phyloP scores from a whole-genome alignment of 2,329 filamentous ascomycete genomes.

The Alternaria arbusti region DNA sequence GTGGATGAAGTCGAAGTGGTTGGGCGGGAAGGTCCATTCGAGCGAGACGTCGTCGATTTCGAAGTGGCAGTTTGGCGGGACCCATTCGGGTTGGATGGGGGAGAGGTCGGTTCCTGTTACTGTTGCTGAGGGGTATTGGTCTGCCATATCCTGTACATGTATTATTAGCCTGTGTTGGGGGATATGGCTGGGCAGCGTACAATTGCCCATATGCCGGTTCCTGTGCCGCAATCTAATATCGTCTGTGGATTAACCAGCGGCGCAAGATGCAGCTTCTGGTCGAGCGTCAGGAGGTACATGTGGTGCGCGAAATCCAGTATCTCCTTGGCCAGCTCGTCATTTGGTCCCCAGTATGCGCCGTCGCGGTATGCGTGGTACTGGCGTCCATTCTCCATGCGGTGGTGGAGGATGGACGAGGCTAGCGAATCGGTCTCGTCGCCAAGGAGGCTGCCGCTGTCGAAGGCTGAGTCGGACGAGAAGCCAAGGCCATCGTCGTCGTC shows the following conservation, averaged over 20 bases:
- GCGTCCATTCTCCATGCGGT: conserved; percentile 48
- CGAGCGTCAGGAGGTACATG: conserved; percentile 46
- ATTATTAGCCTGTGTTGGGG: background rate
- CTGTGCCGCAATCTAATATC: conserved; percentile 45
- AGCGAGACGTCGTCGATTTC: conserved; percentile 56
- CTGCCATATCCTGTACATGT: conserved; percentile 29
- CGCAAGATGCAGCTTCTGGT: conserved; percentile 44
- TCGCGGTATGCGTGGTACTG: conserved; percentile 48
- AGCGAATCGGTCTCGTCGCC: conserved; percentile 46
- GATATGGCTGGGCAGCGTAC: conserved; percentile 2
- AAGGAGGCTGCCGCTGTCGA: conserved; percentile 45
- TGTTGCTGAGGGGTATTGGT: conserved; percentile 37
- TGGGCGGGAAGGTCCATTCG: conserved; percentile 49
- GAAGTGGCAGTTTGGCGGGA: conserved; percentile 56
- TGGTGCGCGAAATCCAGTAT: conserved; percentile 54
- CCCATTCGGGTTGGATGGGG: conserved; percentile 57
- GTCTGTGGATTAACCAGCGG: conserved; percentile 39
- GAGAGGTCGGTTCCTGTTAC: conserved; percentile 56
- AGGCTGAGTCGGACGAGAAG: conserved; percentile 41
- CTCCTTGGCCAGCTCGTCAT: conserved; percentile 53
- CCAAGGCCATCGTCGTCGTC: conserved; percentile 16
- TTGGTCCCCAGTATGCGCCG: conserved; percentile 50
- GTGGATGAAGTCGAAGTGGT: conserved; percentile 55
- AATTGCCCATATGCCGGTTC: conserved; percentile 49
- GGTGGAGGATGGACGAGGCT: conserved; percentile 43